A percentile compares a stretch with the other conserved stretches of the same genome.
These are phyloP conservation scores for Ocimum tenuiflorum DNA, from an alignment of 257 asterid genomes.

Conservation along the genomic window DNA sequence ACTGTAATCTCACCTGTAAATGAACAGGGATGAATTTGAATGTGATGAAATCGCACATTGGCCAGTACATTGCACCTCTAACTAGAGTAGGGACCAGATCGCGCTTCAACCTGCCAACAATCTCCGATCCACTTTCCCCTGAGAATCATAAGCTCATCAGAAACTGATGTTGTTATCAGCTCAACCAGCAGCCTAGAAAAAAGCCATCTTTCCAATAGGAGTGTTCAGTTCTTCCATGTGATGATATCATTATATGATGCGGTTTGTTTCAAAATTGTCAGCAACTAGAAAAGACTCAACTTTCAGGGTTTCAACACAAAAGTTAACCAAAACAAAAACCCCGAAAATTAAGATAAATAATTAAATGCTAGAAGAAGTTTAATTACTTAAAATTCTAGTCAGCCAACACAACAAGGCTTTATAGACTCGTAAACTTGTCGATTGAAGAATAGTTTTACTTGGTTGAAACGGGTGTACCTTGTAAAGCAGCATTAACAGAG, in stretches of 20 bases:
- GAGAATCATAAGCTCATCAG: neutral
- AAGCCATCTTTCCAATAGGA: neutral
- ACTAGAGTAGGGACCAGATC: conserved; percentile 66
- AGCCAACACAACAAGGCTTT: too few species aligned
- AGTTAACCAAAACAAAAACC: too few species aligned
- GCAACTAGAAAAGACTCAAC: too few species aligned
- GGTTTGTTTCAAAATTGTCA: too few species aligned
- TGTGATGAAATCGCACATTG: conserved; percentile 72
- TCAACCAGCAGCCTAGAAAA: neutral
- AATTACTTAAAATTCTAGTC: too few species aligned
- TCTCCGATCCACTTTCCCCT: conserved; percentile 80
- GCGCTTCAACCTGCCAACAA: conserved; percentile 72
- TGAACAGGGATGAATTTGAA: conserved; percentile 82
- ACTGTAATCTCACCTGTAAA: conserved; percentile 51
- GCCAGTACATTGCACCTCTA: conserved; percentile 85
- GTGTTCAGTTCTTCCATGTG: neutral
- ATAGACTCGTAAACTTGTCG: too few species aligned
- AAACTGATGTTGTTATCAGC: neutral
- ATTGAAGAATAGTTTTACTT: neutral
- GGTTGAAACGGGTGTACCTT: conserved; percentile 40
- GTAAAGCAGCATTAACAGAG: conserved; percentile 69
- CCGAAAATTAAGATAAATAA: too few species aligned
- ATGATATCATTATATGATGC: neutral
- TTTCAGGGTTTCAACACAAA: too few species aligned
- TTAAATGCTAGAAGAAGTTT: too few species aligned